Evolutionary conservation across 257 asterid genomes (phyloP).

Genomic region (Solanum pinnatisectum): DNA sequence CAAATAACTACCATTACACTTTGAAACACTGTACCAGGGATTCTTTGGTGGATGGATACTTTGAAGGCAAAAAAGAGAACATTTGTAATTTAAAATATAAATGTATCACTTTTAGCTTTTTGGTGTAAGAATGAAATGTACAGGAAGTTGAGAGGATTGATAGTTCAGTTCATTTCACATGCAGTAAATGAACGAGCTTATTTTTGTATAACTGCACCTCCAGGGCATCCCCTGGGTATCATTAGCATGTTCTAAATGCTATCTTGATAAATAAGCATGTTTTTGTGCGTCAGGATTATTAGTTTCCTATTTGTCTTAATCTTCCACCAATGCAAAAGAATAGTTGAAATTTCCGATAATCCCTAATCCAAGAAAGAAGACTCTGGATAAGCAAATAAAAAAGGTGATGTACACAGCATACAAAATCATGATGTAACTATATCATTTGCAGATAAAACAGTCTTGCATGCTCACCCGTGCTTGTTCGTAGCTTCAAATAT

Average conservation of each 20-base stretch:
- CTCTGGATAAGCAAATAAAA: neutral
- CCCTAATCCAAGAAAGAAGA: neutral
- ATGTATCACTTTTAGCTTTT: neutral
- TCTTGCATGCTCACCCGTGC: constrained; percentile 59
- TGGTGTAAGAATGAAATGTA: neutral
- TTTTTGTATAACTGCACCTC: neutral
- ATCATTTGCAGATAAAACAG: neutral
- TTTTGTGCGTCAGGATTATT: neutral
- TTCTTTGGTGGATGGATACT: neutral
- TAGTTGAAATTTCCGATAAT: neutral
- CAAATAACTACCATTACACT: neutral
- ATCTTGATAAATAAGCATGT: neutral
- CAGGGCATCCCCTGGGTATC: neutral
- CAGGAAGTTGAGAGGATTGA: neutral
- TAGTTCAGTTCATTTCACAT: neutral
- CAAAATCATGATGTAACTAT: neutral
- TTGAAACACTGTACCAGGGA: neutral
- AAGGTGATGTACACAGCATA: neutral
- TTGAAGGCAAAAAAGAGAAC: neutral
- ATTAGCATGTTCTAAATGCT: neutral
- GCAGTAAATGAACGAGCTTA: neutral
- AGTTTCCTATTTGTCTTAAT: neutral
- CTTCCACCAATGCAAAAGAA: neutral
- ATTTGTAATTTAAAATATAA: neutral
- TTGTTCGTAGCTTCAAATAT: constrained; percentile 82